phyloP scores from a whole-genome alignment of 768 basidiomycete genomes.

The Russula brevipes region DNA sequence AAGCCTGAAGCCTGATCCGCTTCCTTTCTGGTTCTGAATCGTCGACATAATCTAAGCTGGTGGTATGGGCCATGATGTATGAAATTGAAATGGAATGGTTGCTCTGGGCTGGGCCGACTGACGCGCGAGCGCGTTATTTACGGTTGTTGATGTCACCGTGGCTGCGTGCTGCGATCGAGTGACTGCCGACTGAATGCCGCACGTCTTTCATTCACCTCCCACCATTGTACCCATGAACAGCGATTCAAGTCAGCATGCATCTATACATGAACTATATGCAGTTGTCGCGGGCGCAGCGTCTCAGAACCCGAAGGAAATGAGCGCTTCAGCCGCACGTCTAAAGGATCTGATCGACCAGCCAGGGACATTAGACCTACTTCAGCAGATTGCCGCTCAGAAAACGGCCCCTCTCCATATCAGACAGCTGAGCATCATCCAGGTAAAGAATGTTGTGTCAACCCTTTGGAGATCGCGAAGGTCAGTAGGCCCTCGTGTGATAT shows the following conservation, averaged over 20 bases:
- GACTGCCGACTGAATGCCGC: neutral
- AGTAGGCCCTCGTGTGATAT: slow-evolving; percentile 28
- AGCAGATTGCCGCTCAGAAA: slow-evolving; percentile 63
- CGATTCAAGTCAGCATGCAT: slow-evolving; percentile 39
- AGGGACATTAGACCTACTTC: slow-evolving; percentile 66
- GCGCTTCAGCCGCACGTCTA: slow-evolving; percentile 52
- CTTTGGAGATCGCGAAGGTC: slow-evolving; percentile 82
- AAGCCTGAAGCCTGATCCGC: slow-evolving; percentile 31
- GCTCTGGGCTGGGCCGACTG: neutral
- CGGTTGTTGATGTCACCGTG: slow-evolving; percentile 15
- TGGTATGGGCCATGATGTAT: too few relatives aligned
- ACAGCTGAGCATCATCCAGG: slow-evolving; percentile 80
- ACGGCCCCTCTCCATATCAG: slow-evolving; percentile 61
- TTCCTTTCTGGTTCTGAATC: slow-evolving; percentile 73
- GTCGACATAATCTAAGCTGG: slow-evolving; percentile 38
- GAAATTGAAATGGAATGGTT: neutral
- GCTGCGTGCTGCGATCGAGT: neutral
- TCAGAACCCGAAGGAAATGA: slow-evolving; percentile 52
- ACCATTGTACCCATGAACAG: slow-evolving; percentile 10
- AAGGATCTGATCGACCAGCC: slow-evolving; percentile 62
- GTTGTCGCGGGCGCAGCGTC: slow-evolving; percentile 66
- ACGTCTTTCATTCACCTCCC: neutral
- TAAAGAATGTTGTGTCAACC: slow-evolving; percentile 71
- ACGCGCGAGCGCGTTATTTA: slow-evolving; percentile 26
- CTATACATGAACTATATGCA: slow-evolving; percentile 60